Percentiles rank a stretch among this genome's conserved stretches.
phyloP scores from a whole-genome alignment of 345 rosid genomes.

The Eucalyptus melliodora region DNA sequence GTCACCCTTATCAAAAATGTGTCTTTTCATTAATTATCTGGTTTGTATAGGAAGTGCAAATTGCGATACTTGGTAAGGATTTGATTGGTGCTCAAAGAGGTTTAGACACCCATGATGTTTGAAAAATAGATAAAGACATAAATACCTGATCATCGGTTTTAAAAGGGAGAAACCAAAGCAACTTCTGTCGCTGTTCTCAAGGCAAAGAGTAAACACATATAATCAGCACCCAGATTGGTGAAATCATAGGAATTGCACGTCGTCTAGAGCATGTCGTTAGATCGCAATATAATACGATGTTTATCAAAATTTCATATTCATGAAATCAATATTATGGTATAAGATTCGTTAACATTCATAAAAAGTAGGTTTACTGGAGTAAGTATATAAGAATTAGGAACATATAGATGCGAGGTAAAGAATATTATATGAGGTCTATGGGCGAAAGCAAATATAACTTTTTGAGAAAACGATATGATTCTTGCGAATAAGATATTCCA shows the following conservation, averaged over 20 bases:
- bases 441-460: not conserved
- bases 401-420: not conserved
- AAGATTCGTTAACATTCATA: not conserved
- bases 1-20: not conserved
- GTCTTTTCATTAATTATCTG: not conserved
- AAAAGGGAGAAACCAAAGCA: not conserved
- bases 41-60: not conserved
- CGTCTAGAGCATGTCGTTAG: not conserved
- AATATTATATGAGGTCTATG: not conserved
- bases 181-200: not conserved
- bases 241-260: not conserved
- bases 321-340: not conserved
- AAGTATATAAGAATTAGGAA: not conserved
- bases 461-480: not conserved
- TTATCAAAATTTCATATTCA: not conserved
- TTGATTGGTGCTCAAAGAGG: not conserved
- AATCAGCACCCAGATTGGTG: not conserved
- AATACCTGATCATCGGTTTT: not conserved
- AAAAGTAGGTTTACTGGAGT: not conserved
- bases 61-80: not conserved
- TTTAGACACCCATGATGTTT: not conserved
- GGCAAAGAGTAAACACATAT: not conserved
- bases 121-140: not conserved
- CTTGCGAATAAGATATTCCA: not conserved
- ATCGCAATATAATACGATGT: not conserved